Evolutionary conservation across 1,284 basidiomycete genomes (phyloP).

Genomic region (Tylopilus sp.): DNA sequence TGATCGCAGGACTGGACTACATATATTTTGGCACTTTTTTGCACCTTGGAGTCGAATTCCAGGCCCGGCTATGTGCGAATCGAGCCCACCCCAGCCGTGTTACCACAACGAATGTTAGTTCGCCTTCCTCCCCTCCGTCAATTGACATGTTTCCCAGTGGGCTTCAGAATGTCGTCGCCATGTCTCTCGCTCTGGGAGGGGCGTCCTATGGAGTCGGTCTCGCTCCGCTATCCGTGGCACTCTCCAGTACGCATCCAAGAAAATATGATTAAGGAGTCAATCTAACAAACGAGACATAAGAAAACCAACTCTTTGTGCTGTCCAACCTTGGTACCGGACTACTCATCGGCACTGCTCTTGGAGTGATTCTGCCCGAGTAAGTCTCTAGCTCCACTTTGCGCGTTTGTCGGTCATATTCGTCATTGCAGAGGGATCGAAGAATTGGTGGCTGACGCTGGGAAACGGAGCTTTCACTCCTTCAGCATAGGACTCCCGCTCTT

Average conservation of each 20-base stretch:
- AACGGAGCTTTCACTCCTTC: constrained; percentile 34
- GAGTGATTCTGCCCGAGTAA: constrained; percentile 89
- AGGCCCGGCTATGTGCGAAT: neutral
- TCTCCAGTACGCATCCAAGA: constrained; percentile 59
- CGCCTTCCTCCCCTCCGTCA: neutral
- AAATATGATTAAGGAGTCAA: neutral
- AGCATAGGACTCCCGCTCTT: constrained; percentile 72
- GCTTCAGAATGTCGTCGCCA: constrained; percentile 44
- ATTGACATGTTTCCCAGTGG: constrained; percentile 23
- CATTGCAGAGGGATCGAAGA: constrained; percentile 55
- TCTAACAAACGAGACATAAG: constrained; percentile 35
- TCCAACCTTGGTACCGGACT: constrained; percentile 77
- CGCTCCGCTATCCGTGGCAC: constrained; percentile 66
- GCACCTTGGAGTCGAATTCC: too few relatives aligned
- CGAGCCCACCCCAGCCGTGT: neutral
- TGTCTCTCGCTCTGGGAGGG: constrained; percentile 67
- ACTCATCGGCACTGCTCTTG: constrained; percentile 81
- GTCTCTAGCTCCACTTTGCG: constrained; percentile 30
- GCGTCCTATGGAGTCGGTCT: constrained; percentile 70
- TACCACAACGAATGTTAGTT: neutral
- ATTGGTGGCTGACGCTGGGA: constrained; percentile 37
- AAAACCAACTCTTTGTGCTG: constrained; percentile 53
- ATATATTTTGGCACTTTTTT: too few relatives aligned
- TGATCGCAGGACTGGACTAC: too few relatives aligned
- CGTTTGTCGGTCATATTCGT: constrained; percentile 1